A percentile compares a stretch with the other conserved stretches of the same genome.
Conservation (phyloP, 140 eudicot genomes). For the Oenanthe javanica region DNA sequence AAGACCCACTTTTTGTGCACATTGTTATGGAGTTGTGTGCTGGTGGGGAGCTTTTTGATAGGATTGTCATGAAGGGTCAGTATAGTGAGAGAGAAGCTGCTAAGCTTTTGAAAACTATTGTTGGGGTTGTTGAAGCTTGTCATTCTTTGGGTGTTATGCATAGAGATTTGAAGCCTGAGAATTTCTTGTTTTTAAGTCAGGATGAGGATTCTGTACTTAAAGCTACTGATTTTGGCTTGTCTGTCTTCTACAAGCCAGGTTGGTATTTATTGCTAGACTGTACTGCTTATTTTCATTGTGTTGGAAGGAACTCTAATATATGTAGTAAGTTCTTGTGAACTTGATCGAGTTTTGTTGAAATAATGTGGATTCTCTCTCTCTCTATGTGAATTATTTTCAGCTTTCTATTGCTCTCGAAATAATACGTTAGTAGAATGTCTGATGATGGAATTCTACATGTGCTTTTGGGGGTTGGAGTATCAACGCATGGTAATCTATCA, state of each 20-base stretch:
- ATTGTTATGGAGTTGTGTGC: conserved; percentile 85
- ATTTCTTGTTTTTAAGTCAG: conserved; percentile 57
- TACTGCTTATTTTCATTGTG: background rate
- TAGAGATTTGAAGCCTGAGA: conserved; percentile 82
- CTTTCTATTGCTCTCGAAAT: background rate
- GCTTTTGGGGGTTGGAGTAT: background rate
- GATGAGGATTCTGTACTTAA: conserved; percentile 65
- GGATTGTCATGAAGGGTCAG: conserved; percentile 76
- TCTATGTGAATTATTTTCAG: background rate
- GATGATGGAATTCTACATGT: background rate
- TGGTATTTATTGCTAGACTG: background rate
- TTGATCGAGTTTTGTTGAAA: background rate
- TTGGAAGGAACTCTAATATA: background rate
- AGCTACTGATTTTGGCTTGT: conserved; percentile 71
- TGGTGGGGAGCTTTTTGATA: conserved; percentile 79
- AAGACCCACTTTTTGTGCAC: conserved; percentile 58
- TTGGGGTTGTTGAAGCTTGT: conserved; percentile 71
- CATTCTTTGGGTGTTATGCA: conserved; percentile 85
- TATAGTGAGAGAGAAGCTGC: conserved; percentile 80
- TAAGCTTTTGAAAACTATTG: conserved; percentile 58
- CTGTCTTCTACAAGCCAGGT: conserved; percentile 79
- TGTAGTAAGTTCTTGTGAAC: background rate
- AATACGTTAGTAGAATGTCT: background rate
- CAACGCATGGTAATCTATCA: background rate
- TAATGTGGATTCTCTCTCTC: background rate